These are phyloP conservation scores for Lichtheimia ornata DNA, from an alignment of 371 early-diverging fungal genomes.

Conservation along the genomic window DNA sequence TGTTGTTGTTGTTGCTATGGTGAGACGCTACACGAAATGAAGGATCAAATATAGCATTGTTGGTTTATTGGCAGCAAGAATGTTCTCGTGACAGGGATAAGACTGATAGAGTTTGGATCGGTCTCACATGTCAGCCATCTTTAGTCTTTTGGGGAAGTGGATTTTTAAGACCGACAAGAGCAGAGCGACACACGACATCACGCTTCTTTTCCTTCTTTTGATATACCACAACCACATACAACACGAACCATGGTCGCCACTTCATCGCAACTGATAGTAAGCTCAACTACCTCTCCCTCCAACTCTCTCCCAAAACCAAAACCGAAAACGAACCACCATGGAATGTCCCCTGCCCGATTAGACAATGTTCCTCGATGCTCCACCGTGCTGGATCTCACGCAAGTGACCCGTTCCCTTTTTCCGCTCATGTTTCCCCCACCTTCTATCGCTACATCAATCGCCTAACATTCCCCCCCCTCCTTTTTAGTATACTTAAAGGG, in stretches of 20 bases:
- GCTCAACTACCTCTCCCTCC: slow-evolving; percentile 13
- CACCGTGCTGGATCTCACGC: slow-evolving; percentile 29
- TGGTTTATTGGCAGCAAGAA: no score
- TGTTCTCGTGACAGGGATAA: no score
- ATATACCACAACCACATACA: not conserved
- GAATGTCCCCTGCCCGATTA: slow-evolving; percentile 1
- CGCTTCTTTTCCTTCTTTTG: slow-evolving; percentile 10
- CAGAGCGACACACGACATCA: slow-evolving; percentile 9
- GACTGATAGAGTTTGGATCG: no score
- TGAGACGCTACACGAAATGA: no score
- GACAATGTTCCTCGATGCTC: slow-evolving; percentile 26
- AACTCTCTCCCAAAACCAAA: slow-evolving; percentile 8
- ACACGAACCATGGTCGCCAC: not conserved
- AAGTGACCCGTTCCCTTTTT: slow-evolving; percentile 13
- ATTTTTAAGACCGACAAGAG: no score
- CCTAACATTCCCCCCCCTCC: not conserved
- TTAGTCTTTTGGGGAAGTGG: no score
- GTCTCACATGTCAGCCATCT: no score
- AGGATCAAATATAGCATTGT: not conserved
- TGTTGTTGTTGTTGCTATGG: no score
- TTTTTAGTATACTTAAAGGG: slow-evolving; percentile 28
- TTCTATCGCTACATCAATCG: not conserved
- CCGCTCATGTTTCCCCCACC: no score
- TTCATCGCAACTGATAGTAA: slow-evolving; percentile 14
- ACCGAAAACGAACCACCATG: not conserved